A percentile compares a stretch with the other conserved stretches of the same genome.
These are phyloP conservation scores for Juncus inflexus DNA, from an alignment of 176 grass and related monocot species.

Conservation along the genomic window DNA sequence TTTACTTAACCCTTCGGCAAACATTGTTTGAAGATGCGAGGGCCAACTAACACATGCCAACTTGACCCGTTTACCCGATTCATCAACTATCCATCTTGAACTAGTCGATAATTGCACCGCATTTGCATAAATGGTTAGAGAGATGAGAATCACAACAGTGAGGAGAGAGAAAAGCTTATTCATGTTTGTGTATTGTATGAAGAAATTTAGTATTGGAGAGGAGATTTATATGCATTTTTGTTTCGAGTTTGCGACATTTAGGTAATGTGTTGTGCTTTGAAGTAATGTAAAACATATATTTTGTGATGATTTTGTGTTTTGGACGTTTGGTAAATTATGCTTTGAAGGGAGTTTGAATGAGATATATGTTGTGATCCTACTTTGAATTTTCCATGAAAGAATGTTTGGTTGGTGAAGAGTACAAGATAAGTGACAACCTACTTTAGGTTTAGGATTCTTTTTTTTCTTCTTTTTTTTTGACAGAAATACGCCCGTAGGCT, in stretches of 20 bases:
- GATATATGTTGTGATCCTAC: constrained; percentile 58
- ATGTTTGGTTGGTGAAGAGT: constrained; percentile 43
- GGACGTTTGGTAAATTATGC: constrained; percentile 27
- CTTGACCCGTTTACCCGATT: constrained; percentile 50
- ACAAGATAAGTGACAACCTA: constrained; percentile 43
- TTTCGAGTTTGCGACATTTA: constrained; percentile 17
- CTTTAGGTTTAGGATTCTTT: no score
- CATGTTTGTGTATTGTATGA: constrained; percentile 27
- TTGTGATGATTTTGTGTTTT: constrained; percentile 34
- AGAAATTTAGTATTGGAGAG: background rate
- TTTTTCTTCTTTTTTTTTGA: no score
- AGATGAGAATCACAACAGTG: constrained; percentile 20
- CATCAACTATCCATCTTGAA: constrained; percentile 63
- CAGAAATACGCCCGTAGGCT: no score
- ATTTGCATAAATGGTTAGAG: constrained; percentile 2
- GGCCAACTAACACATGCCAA: constrained; percentile 77
- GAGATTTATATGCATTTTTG: constrained; percentile 34
- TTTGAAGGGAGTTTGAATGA: constrained; percentile 47
- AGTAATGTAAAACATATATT: constrained; percentile 37
- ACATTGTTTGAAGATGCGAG: constrained; percentile 57
- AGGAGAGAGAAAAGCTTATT: constrained; percentile 17
- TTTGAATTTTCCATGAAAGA: constrained; percentile 30
- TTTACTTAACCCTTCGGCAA: constrained; percentile 51
- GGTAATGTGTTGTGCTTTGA: constrained; percentile 6
- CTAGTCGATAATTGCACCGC: constrained; percentile 41